Evolutionary conservation across 139 green algal species (phyloP), one percentile per base, ranked within the genome.

Genomic region (Trebouxia sp.): DNA sequence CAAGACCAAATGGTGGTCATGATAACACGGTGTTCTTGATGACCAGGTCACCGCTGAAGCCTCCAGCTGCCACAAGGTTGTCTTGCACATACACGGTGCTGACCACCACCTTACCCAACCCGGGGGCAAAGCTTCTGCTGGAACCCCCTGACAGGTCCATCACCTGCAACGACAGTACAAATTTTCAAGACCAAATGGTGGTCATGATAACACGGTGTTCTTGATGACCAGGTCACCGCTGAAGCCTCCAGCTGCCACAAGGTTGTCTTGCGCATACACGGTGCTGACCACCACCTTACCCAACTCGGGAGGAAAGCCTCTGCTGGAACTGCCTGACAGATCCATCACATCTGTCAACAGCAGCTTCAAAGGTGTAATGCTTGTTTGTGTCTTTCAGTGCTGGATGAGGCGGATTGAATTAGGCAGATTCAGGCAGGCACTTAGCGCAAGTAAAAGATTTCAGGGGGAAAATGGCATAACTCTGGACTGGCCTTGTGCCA

Each of bases 1-100:
- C 14, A 58, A 58, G 48, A 58, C 14, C 15, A 58, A 17, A 17
- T n/a, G 48, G 48, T 14, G 48, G 48, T 14, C 15, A 17, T 14
- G 48, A 17, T 14, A 17, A 58, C 15, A 58, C 15, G n/a, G 55
- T 39, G 43, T 76, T 85, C 39, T 77, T 82, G 24, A 92, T 89
- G 42, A 97, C 91, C 66, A 98, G 88, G 88, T 98, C 93, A 0
- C 94, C 94, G 7, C 79, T 76, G 78, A 98, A 98, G 35, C 94
- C 89, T 15, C 95, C 95, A 3, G 88, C 91, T 5, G 90, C 92
- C 37, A 97, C 15, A 79, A 98, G 81, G 35, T 87, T 90, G 35
- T 89, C 65, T 39, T 85, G 78, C 17, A 92, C 88, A 65, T 89
- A 93, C 79, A 95, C 79, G 7, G 95, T 98, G 85, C 85, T 92